These are phyloP conservation scores for Copromyces sp. DNA, from an alignment of 495 filamentous ascomycete genomes.

Conservation along the genomic window DNA sequence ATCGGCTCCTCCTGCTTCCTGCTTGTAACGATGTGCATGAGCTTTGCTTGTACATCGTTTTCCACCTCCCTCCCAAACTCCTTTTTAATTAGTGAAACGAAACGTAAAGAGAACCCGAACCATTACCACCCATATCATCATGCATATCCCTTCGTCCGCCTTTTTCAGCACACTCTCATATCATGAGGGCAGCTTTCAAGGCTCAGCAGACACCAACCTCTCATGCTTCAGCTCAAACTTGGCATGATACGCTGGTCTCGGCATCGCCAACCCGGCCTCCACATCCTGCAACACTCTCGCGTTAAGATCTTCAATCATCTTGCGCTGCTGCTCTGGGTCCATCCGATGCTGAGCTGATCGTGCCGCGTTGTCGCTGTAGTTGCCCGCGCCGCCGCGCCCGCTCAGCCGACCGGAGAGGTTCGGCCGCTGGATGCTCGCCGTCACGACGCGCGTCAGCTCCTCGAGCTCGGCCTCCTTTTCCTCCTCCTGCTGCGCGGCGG, in stretches of 20 bases:
- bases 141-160: not conserved
- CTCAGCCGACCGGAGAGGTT: conserved; percentile 8
- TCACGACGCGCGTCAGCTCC: conserved; percentile 11
- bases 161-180: not conserved
- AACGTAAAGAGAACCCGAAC: not conserved
- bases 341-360: conserved; percentile 9
- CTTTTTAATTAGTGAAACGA: not conserved
- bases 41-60: not conserved
- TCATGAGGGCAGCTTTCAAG: not conserved
- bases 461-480: conserved; percentile 11
- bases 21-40: not conserved
- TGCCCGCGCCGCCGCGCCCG: conserved; percentile 52
- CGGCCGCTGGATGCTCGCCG: conserved; percentile 12
- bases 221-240: conserved; percentile 13
- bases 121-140: not conserved
- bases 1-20: not conserved
- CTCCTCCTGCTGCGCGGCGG: conserved; percentile 11
- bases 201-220: conserved; percentile 3
- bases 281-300: conserved; percentile 34
- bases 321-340: conserved; percentile 19
- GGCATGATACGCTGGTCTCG: conserved; percentile 23
- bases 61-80: not conserved
- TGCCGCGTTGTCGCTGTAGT: conserved; percentile 31
- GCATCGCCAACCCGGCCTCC: conserved; percentile 31
- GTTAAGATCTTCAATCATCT: conserved; percentile 23